Base-by-base conservation (phyloP, 1,139 yeast genomes). In the Pichia sp. region DNA sequence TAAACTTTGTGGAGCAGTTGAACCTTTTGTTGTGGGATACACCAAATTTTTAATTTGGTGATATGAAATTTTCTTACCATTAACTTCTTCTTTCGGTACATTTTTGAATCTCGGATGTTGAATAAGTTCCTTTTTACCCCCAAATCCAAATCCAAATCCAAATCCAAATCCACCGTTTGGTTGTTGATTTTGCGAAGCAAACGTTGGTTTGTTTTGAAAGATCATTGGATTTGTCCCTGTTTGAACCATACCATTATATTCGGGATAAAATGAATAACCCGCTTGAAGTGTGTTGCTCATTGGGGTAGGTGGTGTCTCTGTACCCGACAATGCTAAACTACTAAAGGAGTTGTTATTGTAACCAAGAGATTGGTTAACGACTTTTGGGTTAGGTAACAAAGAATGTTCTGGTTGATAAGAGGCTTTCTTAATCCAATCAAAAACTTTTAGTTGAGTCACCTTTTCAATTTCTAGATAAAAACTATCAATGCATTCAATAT, bases 391-490 rank as follows among this genome's bases (percentile, higher is more conserved):
- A 39, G 48, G 41, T 5, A 31, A 5, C 5, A 42, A 29, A 16
- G 55, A 49, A 6, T 33, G 31, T 27, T 33, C 41, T 8, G 46
- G 31, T 16, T 33, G 34, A 29, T 48, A 50, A 4, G 45, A 10
- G 3, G 22, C 31, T 36, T 39, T 57, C 22, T 46, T 56, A 3
- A 54, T 48, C 67, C 66, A 62, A 45, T 63, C 53, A 50, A 56
- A 61, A 13, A 53, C 19, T 1, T 55, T 44, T 33, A 52, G 47
- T 7, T 49, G 47, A 18, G 48, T 51, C 8, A 63, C 41, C 33
- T 50, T 45, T 28, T 58, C 58, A 41, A 62, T 53, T 34, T 58
- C 56, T 5, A 36, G 19, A 41, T 57, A 63, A 43, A 63, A 62
- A 16, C 62, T 57, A 30, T 49, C 42, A 22, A 61, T 47, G 27